Evolutionary conservation across 2,329 filamentous ascomycete species (phyloP).

Genomic region (Fusarium poae): DNA sequence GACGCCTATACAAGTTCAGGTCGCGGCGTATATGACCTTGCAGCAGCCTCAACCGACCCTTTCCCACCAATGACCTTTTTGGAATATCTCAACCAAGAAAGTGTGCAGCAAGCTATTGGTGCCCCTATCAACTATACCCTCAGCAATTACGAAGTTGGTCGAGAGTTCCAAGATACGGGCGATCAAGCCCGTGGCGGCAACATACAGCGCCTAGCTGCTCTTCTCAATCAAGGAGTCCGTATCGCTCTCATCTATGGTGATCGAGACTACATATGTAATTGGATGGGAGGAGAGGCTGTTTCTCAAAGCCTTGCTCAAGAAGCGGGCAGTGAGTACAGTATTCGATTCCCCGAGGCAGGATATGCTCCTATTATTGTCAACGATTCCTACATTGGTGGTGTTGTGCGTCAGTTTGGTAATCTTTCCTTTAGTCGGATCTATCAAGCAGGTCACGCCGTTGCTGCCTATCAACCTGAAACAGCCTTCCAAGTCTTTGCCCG

Average conservation of each 20-base stretch:
- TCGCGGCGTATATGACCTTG: conserved; percentile 72
- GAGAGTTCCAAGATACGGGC: conserved; percentile 63
- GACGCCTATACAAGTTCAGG: conserved; percentile 67
- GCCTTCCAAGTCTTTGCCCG: conserved; percentile 71
- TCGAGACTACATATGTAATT: conserved; percentile 74
- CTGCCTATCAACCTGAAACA: conserved; percentile 72
- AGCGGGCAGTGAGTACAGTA: conserved; percentile 61
- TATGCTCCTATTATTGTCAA: conserved; percentile 81
- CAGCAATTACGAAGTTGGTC: conserved; percentile 60
- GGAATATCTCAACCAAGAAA: conserved; percentile 73
- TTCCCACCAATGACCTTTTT: conserved; percentile 73
- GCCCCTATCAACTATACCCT: conserved; percentile 71
- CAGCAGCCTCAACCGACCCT: conserved; percentile 67
- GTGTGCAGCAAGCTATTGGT: conserved; percentile 70
- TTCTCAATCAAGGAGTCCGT: conserved; percentile 73
- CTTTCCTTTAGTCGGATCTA: conserved; percentile 76
- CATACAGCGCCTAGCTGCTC: conserved; percentile 68
- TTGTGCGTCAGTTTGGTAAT: conserved; percentile 82
- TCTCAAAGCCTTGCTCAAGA: conserved; percentile 71
- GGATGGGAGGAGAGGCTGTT: conserved; percentile 80
- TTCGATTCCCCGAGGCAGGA: conserved; percentile 73
- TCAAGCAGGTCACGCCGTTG: conserved; percentile 73
- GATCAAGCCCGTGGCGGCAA: conserved; percentile 75
- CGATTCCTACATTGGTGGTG: conserved; percentile 75
- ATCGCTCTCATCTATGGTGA: conserved; percentile 80